A percentile compares a stretch with the other conserved stretches of the same genome.
Evolutionary conservation across 768 basidiomycete genomes (phyloP).

Genomic region (Boletus vinaceobasis): DNA sequence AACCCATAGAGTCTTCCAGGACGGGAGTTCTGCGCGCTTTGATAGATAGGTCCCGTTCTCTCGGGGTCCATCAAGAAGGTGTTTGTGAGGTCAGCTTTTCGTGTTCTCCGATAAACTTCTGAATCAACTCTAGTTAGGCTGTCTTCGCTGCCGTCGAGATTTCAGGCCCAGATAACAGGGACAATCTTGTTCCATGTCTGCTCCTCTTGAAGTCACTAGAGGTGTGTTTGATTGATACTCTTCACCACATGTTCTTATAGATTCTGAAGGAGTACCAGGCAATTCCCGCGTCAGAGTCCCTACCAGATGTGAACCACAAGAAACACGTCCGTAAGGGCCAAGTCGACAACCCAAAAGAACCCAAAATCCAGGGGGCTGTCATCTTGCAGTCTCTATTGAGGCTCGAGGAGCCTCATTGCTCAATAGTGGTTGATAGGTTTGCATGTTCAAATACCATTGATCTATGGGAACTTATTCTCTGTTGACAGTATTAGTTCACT

Average conservation of each 20-base stretch:
- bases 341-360: conserved; percentile 45
- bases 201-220: conserved; percentile 50
- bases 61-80: conserved; percentile 45
- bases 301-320: conserved; percentile 10
- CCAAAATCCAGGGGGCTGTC: conserved; percentile 80
- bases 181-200: conserved; percentile 62
- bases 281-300: conserved; percentile 6
- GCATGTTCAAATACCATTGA: conserved; percentile 5
- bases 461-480: conserved; percentile 4
- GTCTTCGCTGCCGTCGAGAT: conserved; percentile 59
- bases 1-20: conserved; percentile 54
- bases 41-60: conserved; percentile 59
- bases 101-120: background rate
- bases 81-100: conserved; percentile 54
- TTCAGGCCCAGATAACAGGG: conserved; percentile 43
- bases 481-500: conserved; percentile 54
- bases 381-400: conserved; percentile 80
- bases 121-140: conserved; percentile 42
- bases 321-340: conserved; percentile 14
- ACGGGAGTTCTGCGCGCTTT: conserved; percentile 76
- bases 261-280: conserved; percentile 22
- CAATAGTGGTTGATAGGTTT: conserved; percentile 68
- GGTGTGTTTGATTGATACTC: conserved; percentile 34
- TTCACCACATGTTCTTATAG: background rate
- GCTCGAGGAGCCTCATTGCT: conserved; percentile 63